Conservation (phyloP, 2,329 filamentous ascomycete genomes). For the Boeremia exigua region DNA sequence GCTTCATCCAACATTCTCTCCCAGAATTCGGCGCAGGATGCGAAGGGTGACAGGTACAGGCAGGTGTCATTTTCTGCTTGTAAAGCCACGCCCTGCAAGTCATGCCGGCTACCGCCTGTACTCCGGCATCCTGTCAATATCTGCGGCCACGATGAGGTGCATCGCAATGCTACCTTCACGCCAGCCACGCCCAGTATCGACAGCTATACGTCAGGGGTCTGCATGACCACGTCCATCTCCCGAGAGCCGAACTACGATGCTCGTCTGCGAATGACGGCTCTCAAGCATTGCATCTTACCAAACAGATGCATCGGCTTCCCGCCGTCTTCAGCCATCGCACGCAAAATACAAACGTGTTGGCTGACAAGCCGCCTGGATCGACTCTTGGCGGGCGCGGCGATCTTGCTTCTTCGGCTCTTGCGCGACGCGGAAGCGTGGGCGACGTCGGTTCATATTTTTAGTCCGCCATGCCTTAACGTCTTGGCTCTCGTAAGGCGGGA, state of each 20-base stretch:
- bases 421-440: slow-evolving; percentile 19
- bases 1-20: slow-evolving; percentile 3
- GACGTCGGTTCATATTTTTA: slow-evolving; percentile 25
- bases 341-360: slow-evolving; percentile 3
- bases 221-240: slow-evolving; percentile 11
- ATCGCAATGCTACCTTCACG: slow-evolving; percentile 5
- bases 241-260: slow-evolving; percentile 1
- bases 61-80: not conserved
- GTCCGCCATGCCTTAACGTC: slow-evolving; percentile 15
- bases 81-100: not conserved
- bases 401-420: slow-evolving; percentile 18
- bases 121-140: not conserved
- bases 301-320: slow-evolving; percentile 5
- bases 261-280: not conserved
- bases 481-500: slow-evolving; percentile 19
- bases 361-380: slow-evolving; percentile 9
- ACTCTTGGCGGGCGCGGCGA: slow-evolving; percentile 18
- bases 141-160: not conserved
- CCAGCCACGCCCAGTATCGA: slow-evolving; percentile 11
- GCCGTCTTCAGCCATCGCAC: slow-evolving; percentile 6
- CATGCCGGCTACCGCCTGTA: not conserved
- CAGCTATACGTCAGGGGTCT: slow-evolving; percentile 8
- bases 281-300: slow-evolving; percentile 2
- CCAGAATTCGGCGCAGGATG: slow-evolving; percentile 4
- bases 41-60: not conserved